Conservation (phyloP, 176 grass and related monocot genomes). For the Eleusine coracana region DNA sequence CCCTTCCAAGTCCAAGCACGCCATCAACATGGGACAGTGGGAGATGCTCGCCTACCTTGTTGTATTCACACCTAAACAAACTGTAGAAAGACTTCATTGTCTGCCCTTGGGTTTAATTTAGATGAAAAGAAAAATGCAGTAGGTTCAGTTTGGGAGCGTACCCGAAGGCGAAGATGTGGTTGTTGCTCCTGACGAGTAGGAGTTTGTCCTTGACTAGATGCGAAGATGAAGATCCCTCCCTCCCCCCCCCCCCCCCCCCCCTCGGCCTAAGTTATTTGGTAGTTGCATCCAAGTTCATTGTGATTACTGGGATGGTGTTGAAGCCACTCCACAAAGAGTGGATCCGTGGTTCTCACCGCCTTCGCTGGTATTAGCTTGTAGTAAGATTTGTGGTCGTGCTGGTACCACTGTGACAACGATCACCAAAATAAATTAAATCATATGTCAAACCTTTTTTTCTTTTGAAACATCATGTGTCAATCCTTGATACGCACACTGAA, state of each 20-base stretch:
- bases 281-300: constrained; percentile 27
- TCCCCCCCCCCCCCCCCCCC: neutral
- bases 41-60: neutral
- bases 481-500: neutral
- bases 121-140: neutral
- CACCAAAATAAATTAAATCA: neutral
- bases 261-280: constrained; percentile 40
- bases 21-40: neutral
- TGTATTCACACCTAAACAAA: neutral
- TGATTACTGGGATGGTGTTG: neutral
- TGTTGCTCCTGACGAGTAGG: neutral
- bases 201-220: too few relatives aligned
- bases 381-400: neutral
- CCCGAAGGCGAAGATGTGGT: constrained; percentile 53
- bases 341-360: neutral
- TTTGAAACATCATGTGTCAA: neutral
- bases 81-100: neutral
- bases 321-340: neutral
- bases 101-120: neutral
- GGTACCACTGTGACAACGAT: neutral
- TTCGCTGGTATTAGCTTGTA: neutral
- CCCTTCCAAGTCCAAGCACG: neutral
- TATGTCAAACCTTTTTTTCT: neutral
- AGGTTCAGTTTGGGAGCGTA: constrained; percentile 1
- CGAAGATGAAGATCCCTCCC: too few relatives aligned